phyloP scores from a whole-genome alignment of 2,329 filamentous ascomycete genomes.

The Aspergillus flavus region DNA sequence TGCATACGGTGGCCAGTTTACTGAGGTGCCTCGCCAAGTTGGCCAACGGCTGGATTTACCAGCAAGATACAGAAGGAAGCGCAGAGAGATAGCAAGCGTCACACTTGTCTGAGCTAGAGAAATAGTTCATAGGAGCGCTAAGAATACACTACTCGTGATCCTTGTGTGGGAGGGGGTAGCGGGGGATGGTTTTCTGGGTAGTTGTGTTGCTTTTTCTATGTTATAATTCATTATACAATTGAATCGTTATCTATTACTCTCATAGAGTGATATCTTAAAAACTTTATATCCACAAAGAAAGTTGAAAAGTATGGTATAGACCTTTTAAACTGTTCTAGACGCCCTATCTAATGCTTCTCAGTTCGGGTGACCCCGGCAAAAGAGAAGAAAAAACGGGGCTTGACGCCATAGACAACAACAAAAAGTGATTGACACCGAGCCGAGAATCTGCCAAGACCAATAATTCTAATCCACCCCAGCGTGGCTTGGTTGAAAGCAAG shows the following conservation, averaged over 20 bases:
- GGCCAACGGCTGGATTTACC: not conserved
- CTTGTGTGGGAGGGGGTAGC: not conserved
- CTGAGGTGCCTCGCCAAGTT: not conserved
- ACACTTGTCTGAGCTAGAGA: not conserved
- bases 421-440: not conserved
- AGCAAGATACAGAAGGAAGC: not conserved
- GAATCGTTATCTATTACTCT: not conserved
- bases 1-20: not conserved
- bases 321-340: not conserved
- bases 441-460: constrained; percentile 16
- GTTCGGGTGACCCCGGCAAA: not conserved
- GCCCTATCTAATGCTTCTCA: not conserved
- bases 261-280: not conserved
- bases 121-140: not conserved
- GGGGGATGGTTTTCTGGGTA: not conserved
- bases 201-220: not conserved
- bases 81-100: not conserved
- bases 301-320: not conserved
- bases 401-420: not conserved
- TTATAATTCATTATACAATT: not conserved
- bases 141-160: not conserved
- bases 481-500: constrained; percentile 14
- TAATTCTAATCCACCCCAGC: constrained; percentile 12
- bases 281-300: not conserved
- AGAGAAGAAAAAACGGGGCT: not conserved